phyloP scores from a whole-genome alignment of 139 green algal species.

The Auxenochlorella pyrenoidosa region DNA sequence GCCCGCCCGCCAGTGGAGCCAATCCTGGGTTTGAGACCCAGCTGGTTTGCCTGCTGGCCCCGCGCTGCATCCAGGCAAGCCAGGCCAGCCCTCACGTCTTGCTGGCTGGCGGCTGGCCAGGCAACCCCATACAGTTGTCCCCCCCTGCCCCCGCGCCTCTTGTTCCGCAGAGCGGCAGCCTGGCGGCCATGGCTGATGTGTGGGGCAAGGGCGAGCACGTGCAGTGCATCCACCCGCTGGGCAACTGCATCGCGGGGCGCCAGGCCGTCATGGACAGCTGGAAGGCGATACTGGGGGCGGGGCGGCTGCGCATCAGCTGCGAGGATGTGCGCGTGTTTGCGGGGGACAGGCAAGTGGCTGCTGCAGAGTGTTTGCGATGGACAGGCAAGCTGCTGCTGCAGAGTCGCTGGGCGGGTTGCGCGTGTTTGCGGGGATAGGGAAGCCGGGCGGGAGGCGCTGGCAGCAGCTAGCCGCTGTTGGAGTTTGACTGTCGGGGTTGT shows the following conservation, averaged over 20 bases:
- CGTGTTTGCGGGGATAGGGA: no score
- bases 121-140: background rate
- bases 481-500: no score
- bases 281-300: constrained; percentile 68
- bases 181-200: constrained; percentile 75
- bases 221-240: constrained; percentile 83
- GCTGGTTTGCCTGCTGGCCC: no score
- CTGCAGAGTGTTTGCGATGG: no score
- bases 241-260: constrained; percentile 74
- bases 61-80: background rate
- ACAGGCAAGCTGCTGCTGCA: no score
- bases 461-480: no score
- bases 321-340: constrained; percentile 80
- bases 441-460: no score
- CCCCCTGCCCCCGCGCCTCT: background rate
- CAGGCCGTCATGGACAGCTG: constrained; percentile 84
- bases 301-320: constrained; percentile 70
- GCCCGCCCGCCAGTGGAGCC: no score
- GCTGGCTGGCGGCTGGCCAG: background rate
- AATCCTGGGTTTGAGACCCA: no score
- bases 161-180: constrained; percentile 44
- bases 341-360: constrained; percentile 25
- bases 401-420: no score
- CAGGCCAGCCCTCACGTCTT: background rate
- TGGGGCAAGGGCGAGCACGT: constrained; percentile 87